Conservation (phyloP, 2,329 filamentous ascomycete genomes). For the Talaromyces islandicus region DNA sequence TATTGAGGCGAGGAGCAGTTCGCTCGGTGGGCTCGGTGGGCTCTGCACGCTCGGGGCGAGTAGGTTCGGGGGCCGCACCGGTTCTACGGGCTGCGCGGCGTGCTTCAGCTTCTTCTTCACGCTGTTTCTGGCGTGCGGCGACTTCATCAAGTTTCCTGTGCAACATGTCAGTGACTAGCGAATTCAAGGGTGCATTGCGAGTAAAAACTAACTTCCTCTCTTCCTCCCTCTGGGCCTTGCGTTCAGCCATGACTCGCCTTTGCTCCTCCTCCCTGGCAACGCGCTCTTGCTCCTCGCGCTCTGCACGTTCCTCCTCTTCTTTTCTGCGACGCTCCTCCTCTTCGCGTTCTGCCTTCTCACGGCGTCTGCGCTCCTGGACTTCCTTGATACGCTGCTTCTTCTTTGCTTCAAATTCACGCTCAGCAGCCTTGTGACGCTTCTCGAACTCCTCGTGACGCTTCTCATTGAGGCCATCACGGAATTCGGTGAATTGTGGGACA, state of each 20-base stretch:
- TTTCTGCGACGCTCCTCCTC: constrained; percentile 70
- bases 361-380: constrained; percentile 71
- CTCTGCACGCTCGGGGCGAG: constrained; percentile 5
- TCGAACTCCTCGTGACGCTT: constrained; percentile 93
- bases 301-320: constrained; percentile 80
- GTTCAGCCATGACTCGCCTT: constrained; percentile 66
- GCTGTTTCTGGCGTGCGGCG: constrained; percentile 63
- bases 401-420: constrained; percentile 88
- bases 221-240: constrained; percentile 56
- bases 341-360: constrained; percentile 78
- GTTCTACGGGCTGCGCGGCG: constrained; percentile 64
- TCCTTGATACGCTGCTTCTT: constrained; percentile 85
- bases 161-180: constrained; percentile 25
- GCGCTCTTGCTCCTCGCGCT: constrained; percentile 80
- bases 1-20: constrained; percentile 50
- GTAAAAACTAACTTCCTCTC: constrained; percentile 49
- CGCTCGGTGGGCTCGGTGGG: constrained; percentile 26
- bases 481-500: constrained; percentile 76
- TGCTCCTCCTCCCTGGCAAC: constrained; percentile 72
- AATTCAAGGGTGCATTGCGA: background rate
- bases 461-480: constrained; percentile 75
- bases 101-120: constrained; percentile 83
- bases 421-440: constrained; percentile 82
- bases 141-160: constrained; percentile 57
- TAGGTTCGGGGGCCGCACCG: constrained; percentile 25